phyloP scores from a whole-genome alignment of 2,329 filamentous ascomycete species.

The Neopestalotiopsis rosae region DNA sequence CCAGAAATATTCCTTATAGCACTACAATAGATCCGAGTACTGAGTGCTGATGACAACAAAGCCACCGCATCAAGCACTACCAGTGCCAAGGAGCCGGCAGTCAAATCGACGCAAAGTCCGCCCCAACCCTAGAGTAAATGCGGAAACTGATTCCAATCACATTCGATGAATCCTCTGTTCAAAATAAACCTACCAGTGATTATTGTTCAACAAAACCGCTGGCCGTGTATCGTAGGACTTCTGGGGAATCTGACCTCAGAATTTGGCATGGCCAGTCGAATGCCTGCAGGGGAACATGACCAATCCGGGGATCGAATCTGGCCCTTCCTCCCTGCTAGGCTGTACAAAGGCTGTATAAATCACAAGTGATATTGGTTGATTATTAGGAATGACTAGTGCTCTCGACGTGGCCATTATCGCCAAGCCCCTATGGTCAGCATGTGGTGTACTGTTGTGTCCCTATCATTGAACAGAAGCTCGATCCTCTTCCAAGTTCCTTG shows the following conservation, averaged over 20 bases:
- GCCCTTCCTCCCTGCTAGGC: not conserved
- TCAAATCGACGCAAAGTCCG: not conserved
- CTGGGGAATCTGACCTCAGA: not conserved
- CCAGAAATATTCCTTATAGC: too few species aligned
- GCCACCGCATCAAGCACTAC: too few species aligned
- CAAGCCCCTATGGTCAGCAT: too few species aligned
- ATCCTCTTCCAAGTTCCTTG: not conserved
- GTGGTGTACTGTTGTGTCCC: not conserved
- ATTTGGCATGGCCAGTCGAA: not conserved
- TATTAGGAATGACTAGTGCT: too few species aligned
- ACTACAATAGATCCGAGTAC: too few species aligned
- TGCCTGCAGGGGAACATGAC: not conserved
- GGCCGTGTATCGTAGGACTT: not conserved
- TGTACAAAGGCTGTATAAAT: not conserved
- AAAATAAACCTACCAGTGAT: not conserved
- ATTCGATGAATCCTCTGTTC: not conserved
- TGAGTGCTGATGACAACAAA: too few species aligned
- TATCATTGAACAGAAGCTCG: not conserved
- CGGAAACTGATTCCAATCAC: not conserved
- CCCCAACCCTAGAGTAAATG: not conserved
- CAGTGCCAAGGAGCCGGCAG: not conserved
- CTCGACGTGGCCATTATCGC: too few species aligned
- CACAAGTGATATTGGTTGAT: too few species aligned
- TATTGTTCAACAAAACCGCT: not conserved
- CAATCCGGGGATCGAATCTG: not conserved